phyloP scores from a whole-genome alignment of 257 asterid species.

The Capsicum rhomboideum region DNA sequence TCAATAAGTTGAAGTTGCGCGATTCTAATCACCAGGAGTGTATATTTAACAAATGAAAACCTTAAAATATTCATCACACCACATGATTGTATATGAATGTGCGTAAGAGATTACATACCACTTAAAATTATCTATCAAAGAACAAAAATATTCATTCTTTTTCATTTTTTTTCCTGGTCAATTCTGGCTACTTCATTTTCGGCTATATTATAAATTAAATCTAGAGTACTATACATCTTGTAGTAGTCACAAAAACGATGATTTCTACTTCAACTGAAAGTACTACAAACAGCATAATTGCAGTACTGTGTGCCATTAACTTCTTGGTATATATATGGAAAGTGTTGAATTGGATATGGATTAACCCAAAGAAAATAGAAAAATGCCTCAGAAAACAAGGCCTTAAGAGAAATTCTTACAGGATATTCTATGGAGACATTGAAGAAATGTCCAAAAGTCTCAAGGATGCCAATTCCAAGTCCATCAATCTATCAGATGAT shows the following conservation, averaged over 20 bases:
- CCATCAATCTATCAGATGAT: conserved; percentile 19
- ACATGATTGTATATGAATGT: background rate
- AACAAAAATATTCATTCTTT: too few species aligned
- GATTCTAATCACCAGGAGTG: too few species aligned
- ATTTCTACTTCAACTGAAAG: background rate
- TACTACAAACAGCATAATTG: background rate
- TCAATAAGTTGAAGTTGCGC: too few species aligned
- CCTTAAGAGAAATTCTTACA: conserved; percentile 13
- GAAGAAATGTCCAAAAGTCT: conserved; percentile 10
- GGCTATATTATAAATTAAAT: background rate
- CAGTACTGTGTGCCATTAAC: background rate
- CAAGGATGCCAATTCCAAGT: conserved; percentile 18
- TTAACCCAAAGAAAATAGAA: conserved; percentile 22
- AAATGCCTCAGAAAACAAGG: conserved; percentile 26
- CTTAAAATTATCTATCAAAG: too few species aligned
- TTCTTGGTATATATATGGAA: conserved; percentile 7
- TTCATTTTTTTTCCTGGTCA: background rate
- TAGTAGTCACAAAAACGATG: background rate
- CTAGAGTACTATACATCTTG: background rate
- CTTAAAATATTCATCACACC: background rate
- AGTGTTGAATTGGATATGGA: conserved; percentile 28
- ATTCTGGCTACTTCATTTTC: background rate
- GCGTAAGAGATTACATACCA: background rate
- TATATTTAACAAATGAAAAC: too few species aligned
- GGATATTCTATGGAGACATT: conserved; percentile 12